A percentile compares a stretch with the other conserved stretches of the same genome.
Conservation (phyloP, 371 early-diverging fungal species). For the Mucor velutinosus region DNA sequence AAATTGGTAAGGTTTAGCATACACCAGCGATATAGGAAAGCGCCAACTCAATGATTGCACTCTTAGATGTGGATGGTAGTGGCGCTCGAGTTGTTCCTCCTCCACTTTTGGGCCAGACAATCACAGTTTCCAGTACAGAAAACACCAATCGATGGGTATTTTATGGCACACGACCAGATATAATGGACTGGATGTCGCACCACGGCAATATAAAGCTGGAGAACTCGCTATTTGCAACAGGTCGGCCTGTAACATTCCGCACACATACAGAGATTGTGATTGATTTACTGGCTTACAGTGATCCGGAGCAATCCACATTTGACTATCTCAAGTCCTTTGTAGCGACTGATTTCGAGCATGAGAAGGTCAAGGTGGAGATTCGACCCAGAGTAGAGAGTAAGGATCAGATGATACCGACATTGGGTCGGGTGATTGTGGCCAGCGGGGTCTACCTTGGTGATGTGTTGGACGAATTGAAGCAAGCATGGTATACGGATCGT, state of each 20-base stretch:
- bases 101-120: constrained; percentile 38
- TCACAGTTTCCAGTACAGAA: constrained; percentile 37
- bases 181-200: constrained; percentile 43
- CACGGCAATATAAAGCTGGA: constrained; percentile 35
- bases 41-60: neutral
- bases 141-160: constrained; percentile 47
- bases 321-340: constrained; percentile 40
- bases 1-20: constrained; percentile 21
- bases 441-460: constrained; percentile 38
- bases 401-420: constrained; percentile 33
- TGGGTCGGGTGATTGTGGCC: constrained; percentile 33
- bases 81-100: constrained; percentile 39
- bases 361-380: constrained; percentile 46
- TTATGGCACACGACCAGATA: constrained; percentile 47
- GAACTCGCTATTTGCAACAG: constrained; percentile 28
- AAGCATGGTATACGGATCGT: constrained; percentile 36
- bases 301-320: constrained; percentile 40
- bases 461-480: constrained; percentile 37
- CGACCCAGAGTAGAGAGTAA: constrained; percentile 44
- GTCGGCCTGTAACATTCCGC: constrained; percentile 20
- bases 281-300: constrained; percentile 34
- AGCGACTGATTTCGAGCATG: constrained; percentile 36
- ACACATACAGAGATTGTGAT: constrained; percentile 45
- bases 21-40: neutral
- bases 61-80: constrained; percentile 10